phyloP scores from a whole-genome alignment of 2,329 filamentous ascomycete species.

The Botrytis deweyae region DNA sequence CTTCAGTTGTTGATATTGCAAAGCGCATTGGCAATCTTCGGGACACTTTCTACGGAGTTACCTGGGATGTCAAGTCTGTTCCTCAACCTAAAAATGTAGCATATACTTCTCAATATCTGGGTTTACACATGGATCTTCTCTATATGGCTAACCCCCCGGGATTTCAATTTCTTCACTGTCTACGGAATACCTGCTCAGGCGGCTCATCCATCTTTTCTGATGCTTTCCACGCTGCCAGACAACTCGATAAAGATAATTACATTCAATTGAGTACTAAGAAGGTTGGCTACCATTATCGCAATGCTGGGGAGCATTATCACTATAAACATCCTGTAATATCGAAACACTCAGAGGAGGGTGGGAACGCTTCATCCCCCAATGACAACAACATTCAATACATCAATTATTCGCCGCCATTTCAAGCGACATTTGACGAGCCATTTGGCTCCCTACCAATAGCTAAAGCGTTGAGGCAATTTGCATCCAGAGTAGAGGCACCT shows the following conservation, averaged over 20 bases:
- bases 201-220: constrained; percentile 88
- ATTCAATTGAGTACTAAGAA: constrained; percentile 44
- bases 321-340: constrained; percentile 55
- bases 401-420: constrained; percentile 81
- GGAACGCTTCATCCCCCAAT: neutral
- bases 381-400: constrained; percentile 38
- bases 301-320: constrained; percentile 62
- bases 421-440: constrained; percentile 47
- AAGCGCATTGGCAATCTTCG: constrained; percentile 73
- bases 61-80: constrained; percentile 85
- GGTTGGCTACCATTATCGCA: constrained; percentile 67
- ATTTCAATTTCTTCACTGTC: constrained; percentile 85
- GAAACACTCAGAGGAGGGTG: neutral
- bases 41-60: constrained; percentile 86
- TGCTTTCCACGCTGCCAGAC: constrained; percentile 58
- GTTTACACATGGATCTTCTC: constrained; percentile 89
- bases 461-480: constrained; percentile 7
- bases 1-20: constrained; percentile 66
- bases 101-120: constrained; percentile 78
- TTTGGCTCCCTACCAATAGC: neutral
- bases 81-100: constrained; percentile 87
- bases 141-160: constrained; percentile 79
- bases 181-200: constrained; percentile 75
- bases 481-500: constrained; percentile 41
- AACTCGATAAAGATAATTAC: constrained; percentile 41